Evolutionary conservation across 1,284 basidiomycete genomes (phyloP).

Genomic region (Trichosporon inkin): DNA sequence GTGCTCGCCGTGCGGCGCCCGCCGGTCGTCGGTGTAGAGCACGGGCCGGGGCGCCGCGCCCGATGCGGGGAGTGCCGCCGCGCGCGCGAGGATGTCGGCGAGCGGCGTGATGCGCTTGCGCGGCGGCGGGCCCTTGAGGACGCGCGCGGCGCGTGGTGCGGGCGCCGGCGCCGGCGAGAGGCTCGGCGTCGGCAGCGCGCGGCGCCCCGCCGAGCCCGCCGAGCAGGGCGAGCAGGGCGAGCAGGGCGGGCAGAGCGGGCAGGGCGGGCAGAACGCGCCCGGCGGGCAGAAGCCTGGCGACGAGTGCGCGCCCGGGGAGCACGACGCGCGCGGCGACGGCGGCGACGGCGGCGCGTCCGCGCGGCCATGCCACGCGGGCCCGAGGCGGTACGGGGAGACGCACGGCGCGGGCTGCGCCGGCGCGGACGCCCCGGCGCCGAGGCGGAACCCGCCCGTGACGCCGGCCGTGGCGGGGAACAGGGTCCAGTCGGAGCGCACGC

Average conservation of each 20-base stretch:
- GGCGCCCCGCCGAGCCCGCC: no score
- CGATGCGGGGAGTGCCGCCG: not conserved
- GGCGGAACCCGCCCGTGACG: not conserved
- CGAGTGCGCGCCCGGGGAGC: no score
- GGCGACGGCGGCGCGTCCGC: no score
- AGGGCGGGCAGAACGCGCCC: no score
- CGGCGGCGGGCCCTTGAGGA: not conserved
- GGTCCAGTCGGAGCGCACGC: not conserved
- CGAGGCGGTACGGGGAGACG: not conserved
- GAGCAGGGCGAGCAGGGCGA: no score
- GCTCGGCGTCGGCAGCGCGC: not conserved
- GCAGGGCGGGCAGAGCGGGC: no score
- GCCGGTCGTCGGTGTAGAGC: not conserved
- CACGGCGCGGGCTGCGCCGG: not conserved
- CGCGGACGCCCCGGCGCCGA: no score
- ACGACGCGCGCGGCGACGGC: no score
- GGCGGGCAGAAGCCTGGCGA: no score
- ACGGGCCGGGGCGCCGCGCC: not conserved
- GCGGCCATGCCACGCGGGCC: not conserved
- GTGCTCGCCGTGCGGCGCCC: not conserved
- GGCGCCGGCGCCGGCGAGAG: not conserved
- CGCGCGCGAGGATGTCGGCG: not conserved
- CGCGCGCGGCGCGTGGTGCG: not conserved
- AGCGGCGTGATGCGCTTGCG: not conserved
- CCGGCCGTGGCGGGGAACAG: not conserved